Evolutionary conservation across 139 green algal genomes (phyloP), one percentile per base, ranked within the genome.

Genomic region (Chlamydomonas sp.): DNA sequence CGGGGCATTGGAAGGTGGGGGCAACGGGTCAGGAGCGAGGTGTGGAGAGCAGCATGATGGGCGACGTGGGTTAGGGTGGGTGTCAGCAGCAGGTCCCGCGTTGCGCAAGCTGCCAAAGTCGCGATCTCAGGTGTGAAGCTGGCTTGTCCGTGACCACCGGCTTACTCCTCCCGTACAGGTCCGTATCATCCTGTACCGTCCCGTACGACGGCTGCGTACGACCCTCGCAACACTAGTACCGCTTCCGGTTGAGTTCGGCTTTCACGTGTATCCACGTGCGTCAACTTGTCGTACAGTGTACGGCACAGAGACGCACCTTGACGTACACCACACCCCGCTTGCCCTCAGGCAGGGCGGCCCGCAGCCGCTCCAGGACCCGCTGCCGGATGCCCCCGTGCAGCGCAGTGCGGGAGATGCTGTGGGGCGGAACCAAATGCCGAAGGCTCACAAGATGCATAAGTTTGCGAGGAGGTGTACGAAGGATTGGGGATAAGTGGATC

Each of bases 321-420:
- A 97, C 83, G 3, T 95, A 61, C 8, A 90, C 82, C 5, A 96
- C 75, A 0, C 94, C 94, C 0, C 80, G 85, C 59, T 92, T 78
- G 16, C 80, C 15, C 60, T 85, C 84, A 0, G 66, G 63, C 57
- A 95, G 17, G 0, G 75, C 88, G 8, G 80, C 76, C 6, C 78
- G 87, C 73, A 93, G 79, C 7, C 84, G 77, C 64, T 94, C 74
- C 63, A 94, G 57, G 14, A 96, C 18, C 10, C 73, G 64, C 5
- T 59, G 59, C 9, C 93, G 89, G 6, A 94, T 91, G 10, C 73
- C 77, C 4, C 84, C 72, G 74, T 97, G 94, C 60, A 97, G 88
- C 5, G 60, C 49, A 10, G 73, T 75, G 31, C 94, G 85, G 5
- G 90, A 90, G 18, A 96, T 91, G 49, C 94, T 96, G 92, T 15